Base-by-base conservation (phyloP, 2,329 filamentous ascomycete genomes). In the Zelopaecilomyces penicillatus region DNA sequence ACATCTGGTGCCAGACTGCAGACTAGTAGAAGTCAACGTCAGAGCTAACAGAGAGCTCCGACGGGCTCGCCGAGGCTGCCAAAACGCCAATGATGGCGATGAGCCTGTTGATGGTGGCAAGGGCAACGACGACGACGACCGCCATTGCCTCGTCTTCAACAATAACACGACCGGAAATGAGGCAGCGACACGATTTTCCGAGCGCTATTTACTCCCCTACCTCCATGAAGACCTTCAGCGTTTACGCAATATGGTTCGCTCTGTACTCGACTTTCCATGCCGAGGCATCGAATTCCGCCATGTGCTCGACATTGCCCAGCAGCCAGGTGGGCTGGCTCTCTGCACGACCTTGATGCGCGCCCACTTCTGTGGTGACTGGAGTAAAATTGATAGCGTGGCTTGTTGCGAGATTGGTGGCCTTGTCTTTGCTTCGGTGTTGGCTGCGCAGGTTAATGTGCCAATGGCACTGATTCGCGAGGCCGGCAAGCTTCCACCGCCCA, bases 401-500 rank as follows among this genome's bases (percentile, higher is more conserved):
- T 70, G 64, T 52, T 82, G 76, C 54, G 78, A 83, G 61, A 66
- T 67, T 0, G 78, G 80, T 37, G 76, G 78, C 26, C 74, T 74
- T 46, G 45, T 80, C 45, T 81, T 61, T 61, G 78, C 76, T 1
- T 65, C 78, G 7, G 57, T 72, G 2, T 60, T 83, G 49, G 71
- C 74, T 4, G 33, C 33, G 10, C 55, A 40, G 2, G 53, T 74
- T 38, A 45, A 62, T 34, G 31, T 71, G 7, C 73, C 67, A 2
- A 53, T 82, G 47, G 65, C 61, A 5, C 55, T 77, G 37, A 69
- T 82, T 45, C 75, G 79, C 34, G 63, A 75, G 54, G 69, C 68
- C 7, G 73, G 73, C 28, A 83, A 82, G 58, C 70, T 83, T 0
- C 78, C 79, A 0, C 73, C 74, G 6, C 78, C 78, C 0, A 74